These are phyloP conservation scores for Cucurbita argyrosperma DNA, from an alignment of 306 rosid species.

Conservation along the genomic window DNA sequence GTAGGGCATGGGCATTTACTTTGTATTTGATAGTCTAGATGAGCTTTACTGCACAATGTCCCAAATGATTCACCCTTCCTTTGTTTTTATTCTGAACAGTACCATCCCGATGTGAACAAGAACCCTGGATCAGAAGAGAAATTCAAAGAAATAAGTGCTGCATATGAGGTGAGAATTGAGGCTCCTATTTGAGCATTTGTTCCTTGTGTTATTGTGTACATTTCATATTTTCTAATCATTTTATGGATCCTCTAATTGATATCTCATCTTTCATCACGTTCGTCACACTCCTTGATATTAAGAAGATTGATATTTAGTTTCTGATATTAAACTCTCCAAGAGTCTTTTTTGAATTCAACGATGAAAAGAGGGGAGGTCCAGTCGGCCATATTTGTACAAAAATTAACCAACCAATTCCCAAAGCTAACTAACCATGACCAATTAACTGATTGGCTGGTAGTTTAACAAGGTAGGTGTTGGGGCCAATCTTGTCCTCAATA, in stretches of 20 bases:
- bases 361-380: too few species aligned
- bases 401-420: too few species aligned
- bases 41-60: not conserved
- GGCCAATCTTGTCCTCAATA: too few species aligned
- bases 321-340: too few species aligned
- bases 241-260: not conserved
- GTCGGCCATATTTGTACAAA: too few species aligned
- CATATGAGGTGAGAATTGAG: constrained; percentile 52
- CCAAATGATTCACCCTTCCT: not conserved
- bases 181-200: not conserved
- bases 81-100: constrained; percentile 27
- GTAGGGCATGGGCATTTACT: not conserved
- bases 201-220: not conserved
- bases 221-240: not conserved
- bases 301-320: not conserved
- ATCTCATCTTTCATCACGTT: not conserved
- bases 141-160: constrained; percentile 93
- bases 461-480: too few species aligned
- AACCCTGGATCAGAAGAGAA: constrained; percentile 75
- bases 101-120: constrained; percentile 87
- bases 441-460: too few species aligned
- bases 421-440: too few species aligned
- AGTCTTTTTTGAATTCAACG: too few species aligned
- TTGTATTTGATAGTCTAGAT: not conserved
- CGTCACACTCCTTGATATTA: not conserved